Evolutionary conservation across 805 yeast genomes (phyloP).

Genomic region (Suhomyces faveliae): DNA sequence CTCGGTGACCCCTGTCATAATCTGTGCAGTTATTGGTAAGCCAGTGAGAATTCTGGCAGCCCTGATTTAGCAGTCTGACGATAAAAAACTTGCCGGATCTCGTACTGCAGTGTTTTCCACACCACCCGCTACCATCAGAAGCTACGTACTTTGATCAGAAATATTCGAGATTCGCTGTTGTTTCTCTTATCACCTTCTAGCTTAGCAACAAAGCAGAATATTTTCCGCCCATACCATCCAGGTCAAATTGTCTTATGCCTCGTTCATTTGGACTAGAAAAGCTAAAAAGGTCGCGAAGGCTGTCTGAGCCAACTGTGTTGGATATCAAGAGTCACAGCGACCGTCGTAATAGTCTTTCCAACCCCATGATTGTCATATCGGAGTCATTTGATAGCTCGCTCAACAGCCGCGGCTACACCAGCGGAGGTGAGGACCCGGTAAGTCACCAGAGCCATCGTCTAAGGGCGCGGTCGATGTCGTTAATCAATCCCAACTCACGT

Average conservation of each 20-base stretch:
- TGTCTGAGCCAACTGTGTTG: constrained; percentile 23
- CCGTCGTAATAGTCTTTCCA: constrained; percentile 21
- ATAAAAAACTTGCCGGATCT: background rate
- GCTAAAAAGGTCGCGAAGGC: constrained; percentile 25
- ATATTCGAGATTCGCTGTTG: background rate
- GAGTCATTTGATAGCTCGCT: constrained; percentile 10
- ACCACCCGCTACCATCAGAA: too few species aligned
- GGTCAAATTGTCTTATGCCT: constrained; percentile 1
- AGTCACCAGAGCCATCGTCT: constrained; percentile 1
- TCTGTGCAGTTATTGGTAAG: background rate
- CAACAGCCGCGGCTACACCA: background rate
- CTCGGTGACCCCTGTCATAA: background rate
- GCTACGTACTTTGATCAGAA: too few species aligned
- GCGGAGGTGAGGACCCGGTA: background rate
- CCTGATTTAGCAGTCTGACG: constrained; percentile 1
- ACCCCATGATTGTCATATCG: constrained; percentile 20
- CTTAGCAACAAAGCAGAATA: background rate
- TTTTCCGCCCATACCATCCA: background rate
- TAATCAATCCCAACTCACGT: constrained; percentile 6
- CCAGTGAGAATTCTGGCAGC: background rate
- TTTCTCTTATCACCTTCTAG: background rate
- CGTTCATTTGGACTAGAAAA: constrained; percentile 21
- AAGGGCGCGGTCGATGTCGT: constrained; percentile 9
- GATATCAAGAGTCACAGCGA: constrained; percentile 18
- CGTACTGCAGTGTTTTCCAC: background rate